Conservation (phyloP, 2,329 filamentous ascomycete species). For the Ophiognomonia clavigignenti-juglandacearum region DNA sequence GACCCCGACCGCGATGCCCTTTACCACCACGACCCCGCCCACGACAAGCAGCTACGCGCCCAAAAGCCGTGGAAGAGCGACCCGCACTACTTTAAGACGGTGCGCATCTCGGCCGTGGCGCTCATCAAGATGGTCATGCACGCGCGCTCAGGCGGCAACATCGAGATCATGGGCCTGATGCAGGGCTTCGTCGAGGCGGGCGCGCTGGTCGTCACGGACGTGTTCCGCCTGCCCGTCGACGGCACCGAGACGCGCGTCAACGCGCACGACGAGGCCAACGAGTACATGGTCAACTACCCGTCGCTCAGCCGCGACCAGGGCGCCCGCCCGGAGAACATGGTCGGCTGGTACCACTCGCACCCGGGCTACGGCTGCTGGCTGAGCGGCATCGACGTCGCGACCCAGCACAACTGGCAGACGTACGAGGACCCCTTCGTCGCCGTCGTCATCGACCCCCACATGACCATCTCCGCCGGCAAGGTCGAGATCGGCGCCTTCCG, state of each 20-base stretch:
- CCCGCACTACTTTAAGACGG: slow-evolving; percentile 84
- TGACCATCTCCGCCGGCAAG: slow-evolving; percentile 89
- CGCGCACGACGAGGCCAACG: slow-evolving; percentile 90
- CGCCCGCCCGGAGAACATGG: slow-evolving; percentile 74
- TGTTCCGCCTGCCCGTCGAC: slow-evolving; percentile 89
- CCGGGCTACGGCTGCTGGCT: slow-evolving; percentile 98
- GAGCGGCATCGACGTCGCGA: slow-evolving; percentile 89
- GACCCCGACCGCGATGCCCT: slow-evolving; percentile 86
- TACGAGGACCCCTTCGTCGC: slow-evolving; percentile 90
- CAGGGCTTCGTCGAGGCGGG: slow-evolving; percentile 85
- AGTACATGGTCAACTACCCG: slow-evolving; percentile 90
- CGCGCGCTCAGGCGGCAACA: slow-evolving; percentile 83
- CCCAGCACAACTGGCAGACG: slow-evolving; percentile 78
- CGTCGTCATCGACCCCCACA: slow-evolving; percentile 93
- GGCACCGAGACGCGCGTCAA: slow-evolving; percentile 98
- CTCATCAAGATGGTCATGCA: slow-evolving; percentile 99
- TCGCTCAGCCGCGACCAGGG: slow-evolving; percentile 69
- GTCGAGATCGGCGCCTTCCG: slow-evolving; percentile 97
- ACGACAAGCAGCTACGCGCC: slow-evolving; percentile 61
- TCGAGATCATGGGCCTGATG: slow-evolving; percentile 99
- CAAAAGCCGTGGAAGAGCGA: slow-evolving; percentile 72
- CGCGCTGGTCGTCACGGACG: slow-evolving; percentile 87
- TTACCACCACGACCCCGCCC: slow-evolving; percentile 71
- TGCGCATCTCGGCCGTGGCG: slow-evolving; percentile 89
- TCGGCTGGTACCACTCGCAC: slow-evolving; percentile 98